Evolutionary conservation across 176 grass and related monocot genomes (phyloP).

Genomic region (Chrysopogon serrulatus): DNA sequence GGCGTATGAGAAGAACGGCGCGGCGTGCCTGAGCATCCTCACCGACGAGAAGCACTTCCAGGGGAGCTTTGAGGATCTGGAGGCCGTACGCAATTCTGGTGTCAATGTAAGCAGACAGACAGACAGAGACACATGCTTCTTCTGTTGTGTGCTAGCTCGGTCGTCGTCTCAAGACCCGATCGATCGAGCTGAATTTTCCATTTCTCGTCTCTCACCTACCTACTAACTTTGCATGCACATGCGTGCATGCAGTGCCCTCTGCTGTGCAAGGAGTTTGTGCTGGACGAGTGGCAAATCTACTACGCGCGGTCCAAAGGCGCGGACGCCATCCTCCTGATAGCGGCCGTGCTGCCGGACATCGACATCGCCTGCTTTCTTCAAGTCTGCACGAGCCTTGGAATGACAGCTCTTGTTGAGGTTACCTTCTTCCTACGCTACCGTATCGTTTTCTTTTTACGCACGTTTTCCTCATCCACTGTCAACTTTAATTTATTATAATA

Average conservation of each 20-base stretch:
- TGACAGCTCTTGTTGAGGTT: slow-evolving; percentile 85
- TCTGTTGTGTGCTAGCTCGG: too few relatives aligned
- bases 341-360: slow-evolving; percentile 73
- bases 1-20: slow-evolving; percentile 52
- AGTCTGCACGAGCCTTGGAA: slow-evolving; percentile 55
- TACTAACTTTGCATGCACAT: neutral
- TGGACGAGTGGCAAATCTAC: slow-evolving; percentile 89
- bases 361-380: slow-evolving; percentile 73
- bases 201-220: neutral
- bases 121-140: neutral
- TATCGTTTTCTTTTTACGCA: neutral
- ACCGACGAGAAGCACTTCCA: slow-evolving; percentile 73
- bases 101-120: slow-evolving; percentile 58
- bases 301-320: slow-evolving; percentile 82
- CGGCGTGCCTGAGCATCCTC: slow-evolving; percentile 75
- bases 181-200: neutral
- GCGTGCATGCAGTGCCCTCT: slow-evolving; percentile 76
- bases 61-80: slow-evolving; percentile 85
- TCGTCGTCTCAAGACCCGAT: neutral
- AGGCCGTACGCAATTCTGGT: slow-evolving; percentile 66
- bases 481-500: too few relatives aligned
- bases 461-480: too few relatives aligned
- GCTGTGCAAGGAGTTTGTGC: slow-evolving; percentile 88
- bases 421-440: neutral
- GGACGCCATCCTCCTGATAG: slow-evolving; percentile 82